A percentile compares a stretch with the other conserved stretches of the same genome.
Conservation (phyloP, 495 filamentous ascomycete genomes). For the Letharia lupina region DNA sequence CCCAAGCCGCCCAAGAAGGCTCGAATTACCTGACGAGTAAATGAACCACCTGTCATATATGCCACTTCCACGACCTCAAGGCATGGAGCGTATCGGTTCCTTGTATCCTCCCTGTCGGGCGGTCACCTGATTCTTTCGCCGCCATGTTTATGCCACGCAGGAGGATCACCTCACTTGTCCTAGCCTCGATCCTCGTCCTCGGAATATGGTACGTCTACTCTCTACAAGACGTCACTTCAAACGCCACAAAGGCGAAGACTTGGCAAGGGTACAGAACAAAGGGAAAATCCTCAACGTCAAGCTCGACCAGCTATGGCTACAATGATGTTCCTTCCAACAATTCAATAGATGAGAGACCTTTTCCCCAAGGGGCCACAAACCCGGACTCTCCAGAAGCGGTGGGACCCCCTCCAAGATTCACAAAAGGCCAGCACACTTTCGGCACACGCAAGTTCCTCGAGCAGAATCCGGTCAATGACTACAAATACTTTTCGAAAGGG, state of each 20-base stretch:
- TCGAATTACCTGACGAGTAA: not conserved
- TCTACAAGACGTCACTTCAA: not conserved
- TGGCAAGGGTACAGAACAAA: not conserved
- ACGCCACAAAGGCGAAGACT: not conserved
- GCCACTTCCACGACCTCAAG: not conserved
- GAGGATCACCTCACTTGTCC: conserved; percentile 5
- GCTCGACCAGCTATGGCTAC: not conserved
- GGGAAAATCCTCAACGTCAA: not conserved
- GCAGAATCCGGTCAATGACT: conserved; percentile 40
- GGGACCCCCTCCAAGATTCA: conserved; percentile 2
- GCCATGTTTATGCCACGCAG: conserved; percentile 16
- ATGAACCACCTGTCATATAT: not conserved
- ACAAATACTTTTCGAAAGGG: conserved; percentile 42
- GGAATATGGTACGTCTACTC: conserved; percentile 14
- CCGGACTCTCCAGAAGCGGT: not conserved
- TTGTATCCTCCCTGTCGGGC: not conserved
- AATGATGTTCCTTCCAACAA: not conserved
- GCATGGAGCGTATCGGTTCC: not conserved
- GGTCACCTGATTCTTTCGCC: not conserved
- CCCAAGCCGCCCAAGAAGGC: not conserved
- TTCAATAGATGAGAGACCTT: not conserved
- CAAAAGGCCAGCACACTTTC: conserved; percentile 16
- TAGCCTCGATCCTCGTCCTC: conserved; percentile 6
- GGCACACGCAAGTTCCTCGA: conserved; percentile 27
- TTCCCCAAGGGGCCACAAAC: not conserved